phyloP scores from a whole-genome alignment of 2,329 filamentous ascomycete species.

The Dothidotthia symphoricarpi region DNA sequence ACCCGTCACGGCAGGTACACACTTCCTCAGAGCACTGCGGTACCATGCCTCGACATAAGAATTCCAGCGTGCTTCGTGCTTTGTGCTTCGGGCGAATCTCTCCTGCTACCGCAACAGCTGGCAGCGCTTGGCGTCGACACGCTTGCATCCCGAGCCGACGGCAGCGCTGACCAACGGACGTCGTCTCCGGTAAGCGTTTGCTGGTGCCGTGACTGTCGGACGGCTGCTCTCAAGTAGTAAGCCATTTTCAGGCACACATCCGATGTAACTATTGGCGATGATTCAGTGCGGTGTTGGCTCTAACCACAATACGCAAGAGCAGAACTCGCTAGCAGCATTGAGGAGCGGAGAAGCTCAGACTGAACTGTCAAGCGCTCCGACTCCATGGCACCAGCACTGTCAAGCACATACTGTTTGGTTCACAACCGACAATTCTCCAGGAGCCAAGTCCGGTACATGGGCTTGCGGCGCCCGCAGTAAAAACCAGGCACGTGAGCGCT shows the following conservation, averaged over 20 bases:
- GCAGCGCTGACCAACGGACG: conserved; percentile 13
- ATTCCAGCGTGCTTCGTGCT: conserved; percentile 14
- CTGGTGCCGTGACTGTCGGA: conserved; percentile 3
- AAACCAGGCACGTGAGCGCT: conserved; percentile 5
- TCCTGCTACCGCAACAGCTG: conserved; percentile 13
- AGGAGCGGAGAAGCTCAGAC: conserved; percentile 6
- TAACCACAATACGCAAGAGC: conserved; percentile 6
- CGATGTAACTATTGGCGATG: conserved; percentile 7
- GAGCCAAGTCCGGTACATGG: conserved; percentile 4
- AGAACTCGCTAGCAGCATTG: conserved; percentile 8
- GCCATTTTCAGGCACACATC: conserved; percentile 5
- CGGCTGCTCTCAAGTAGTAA: conserved; percentile 12
- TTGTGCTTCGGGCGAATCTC: too few relatives aligned
- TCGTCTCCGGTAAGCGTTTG: conserved; percentile 9
- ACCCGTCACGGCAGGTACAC: too few relatives aligned
- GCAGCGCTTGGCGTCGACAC: conserved; percentile 13
- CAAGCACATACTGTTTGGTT: conserved; percentile 2
- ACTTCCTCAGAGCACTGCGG: too few relatives aligned
- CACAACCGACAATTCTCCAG: background rate
- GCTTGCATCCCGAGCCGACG: conserved; percentile 18
- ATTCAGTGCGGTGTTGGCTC: conserved; percentile 7
- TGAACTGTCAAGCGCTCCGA: conserved; percentile 15
- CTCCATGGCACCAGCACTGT: conserved; percentile 4
- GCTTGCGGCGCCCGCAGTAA: conserved; percentile 4
- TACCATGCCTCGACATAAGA: too few relatives aligned